Evolutionary conservation across 257 asterid species (phyloP), one percentile per base, ranked within the genome.

Genomic region (Przewalskia tangutica): DNA sequence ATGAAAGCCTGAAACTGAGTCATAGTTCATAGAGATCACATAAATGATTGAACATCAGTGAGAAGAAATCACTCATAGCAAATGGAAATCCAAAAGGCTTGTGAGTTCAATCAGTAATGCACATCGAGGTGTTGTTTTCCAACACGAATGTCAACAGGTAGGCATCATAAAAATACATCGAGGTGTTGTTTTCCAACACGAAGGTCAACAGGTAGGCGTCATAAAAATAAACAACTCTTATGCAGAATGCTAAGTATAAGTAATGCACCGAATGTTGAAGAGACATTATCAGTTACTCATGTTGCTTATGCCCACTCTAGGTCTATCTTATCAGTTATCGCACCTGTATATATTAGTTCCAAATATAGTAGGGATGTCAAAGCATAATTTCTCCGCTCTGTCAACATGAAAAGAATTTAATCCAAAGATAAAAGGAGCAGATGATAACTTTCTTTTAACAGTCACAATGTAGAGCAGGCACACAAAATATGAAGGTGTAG

Each of bases 1-100:
- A 2, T 79, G 78, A 27, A 85, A 55, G 81, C 79, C 90, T 83
- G 87, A 81, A 83, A 40, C 77, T 75, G 79, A 20, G 42, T 46
- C 9, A 63, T 1, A 63, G 70, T 63, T 73, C 79, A 48, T 23
- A 48, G 12, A 6, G 7, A 36, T 36, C 14, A 8, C 53, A 38
- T 34, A 14, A 44, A 70, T 20, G 42, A 71, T 11, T 20, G n/a
- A 46, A 46, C 79, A 18, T 44, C 36, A 46, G 34, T 5, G 0
- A 7, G 58, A 27, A 18, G 11, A 42, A 42, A 34, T 65, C 23
- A 6, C 2, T 14, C 46, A 65, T 65, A 0, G 75, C 50, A 14
- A 38, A 20, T 2, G 3, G 79, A 71, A 51, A 73, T 46, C 59
- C 46, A 48, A 23, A 48, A 23, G 13, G 60, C 18, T 27, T 20